These are phyloP conservation scores for Curvularia lunata DNA, from an alignment of 2,329 filamentous ascomycete genomes.

Conservation along the genomic window DNA sequence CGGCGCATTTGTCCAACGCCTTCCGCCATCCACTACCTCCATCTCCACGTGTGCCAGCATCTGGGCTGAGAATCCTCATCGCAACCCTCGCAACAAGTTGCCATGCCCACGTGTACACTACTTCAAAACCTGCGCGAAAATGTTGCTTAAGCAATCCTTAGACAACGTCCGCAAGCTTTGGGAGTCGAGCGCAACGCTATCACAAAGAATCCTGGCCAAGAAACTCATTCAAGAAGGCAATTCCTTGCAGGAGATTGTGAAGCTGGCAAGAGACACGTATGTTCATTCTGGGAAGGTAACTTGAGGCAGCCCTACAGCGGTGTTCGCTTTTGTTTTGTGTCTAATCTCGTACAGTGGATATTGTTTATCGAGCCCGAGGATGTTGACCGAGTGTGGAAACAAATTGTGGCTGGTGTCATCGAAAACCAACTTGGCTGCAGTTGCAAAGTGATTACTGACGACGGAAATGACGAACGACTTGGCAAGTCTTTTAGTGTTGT, in stretches of 20 bases:
- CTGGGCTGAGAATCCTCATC: slow-evolving; percentile 70
- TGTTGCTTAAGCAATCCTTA: slow-evolving; percentile 60
- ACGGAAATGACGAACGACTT: slow-evolving; percentile 57
- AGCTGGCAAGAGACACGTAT: slow-evolving; percentile 64
- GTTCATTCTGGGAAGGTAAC: slow-evolving; percentile 71
- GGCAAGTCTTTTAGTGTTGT: slow-evolving; percentile 50
- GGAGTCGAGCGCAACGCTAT: slow-evolving; percentile 57
- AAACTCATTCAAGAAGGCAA: slow-evolving; percentile 53
- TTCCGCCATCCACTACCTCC: slow-evolving; percentile 67
- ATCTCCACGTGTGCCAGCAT: slow-evolving; percentile 68
- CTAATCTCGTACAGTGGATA: slow-evolving; percentile 67
- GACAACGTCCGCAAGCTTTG: slow-evolving; percentile 58
- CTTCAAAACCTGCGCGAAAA: slow-evolving; percentile 61
- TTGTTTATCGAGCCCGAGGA: slow-evolving; percentile 64
- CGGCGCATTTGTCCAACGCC: slow-evolving; percentile 68
- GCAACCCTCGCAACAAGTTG: slow-evolving; percentile 42
- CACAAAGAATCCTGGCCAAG: slow-evolving; percentile 49
- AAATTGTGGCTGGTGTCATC: slow-evolving; percentile 70
- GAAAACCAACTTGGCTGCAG: slow-evolving; percentile 72
- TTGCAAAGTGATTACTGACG: slow-evolving; percentile 73
- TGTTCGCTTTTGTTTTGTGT: neutral
- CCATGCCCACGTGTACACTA: slow-evolving; percentile 51
- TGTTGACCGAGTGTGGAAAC: slow-evolving; percentile 69
- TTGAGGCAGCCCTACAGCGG: neutral
- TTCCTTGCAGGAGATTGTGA: slow-evolving; percentile 60